Conservation (phyloP, 176 grass and related monocot genomes). For the Olyra latifolia region DNA sequence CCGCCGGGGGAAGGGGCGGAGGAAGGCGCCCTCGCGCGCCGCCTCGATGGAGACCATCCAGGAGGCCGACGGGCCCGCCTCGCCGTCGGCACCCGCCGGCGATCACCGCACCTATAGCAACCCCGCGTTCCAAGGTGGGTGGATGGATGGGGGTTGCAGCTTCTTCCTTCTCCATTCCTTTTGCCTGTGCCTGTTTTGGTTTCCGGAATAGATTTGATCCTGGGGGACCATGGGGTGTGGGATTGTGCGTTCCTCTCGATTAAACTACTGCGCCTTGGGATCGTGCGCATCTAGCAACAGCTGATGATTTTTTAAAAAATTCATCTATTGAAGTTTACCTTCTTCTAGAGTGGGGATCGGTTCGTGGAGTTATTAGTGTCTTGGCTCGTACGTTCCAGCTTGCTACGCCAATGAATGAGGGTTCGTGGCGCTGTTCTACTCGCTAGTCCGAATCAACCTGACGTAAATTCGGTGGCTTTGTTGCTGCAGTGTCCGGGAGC, state of each 20-base stretch:
- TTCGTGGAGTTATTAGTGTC: background rate
- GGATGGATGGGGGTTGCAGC: background rate
- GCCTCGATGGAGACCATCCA: conserved; percentile 88
- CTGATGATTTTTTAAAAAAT: conserved; percentile 14
- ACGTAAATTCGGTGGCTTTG: conserved; percentile 30
- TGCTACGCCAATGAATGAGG: conserved; percentile 23
- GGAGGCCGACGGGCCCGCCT: conserved; percentile 50
- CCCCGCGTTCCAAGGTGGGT: conserved; percentile 60
- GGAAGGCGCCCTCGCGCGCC: conserved; percentile 55
- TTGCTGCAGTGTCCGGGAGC: conserved; percentile 52
- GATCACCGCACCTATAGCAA: conserved; percentile 53
- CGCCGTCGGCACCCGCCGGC: conserved; percentile 12
- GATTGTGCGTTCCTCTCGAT: conserved; percentile 25
- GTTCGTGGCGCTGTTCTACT: conserved; percentile 4
- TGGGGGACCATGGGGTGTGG: conserved; percentile 46
- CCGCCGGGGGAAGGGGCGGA: background rate
- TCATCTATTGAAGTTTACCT: background rate
- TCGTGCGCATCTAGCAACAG: background rate
- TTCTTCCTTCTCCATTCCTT: background rate
- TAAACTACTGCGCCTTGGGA: conserved; percentile 32
- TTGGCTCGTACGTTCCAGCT: background rate
- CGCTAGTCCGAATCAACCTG: conserved; percentile 24
- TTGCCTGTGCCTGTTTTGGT: background rate
- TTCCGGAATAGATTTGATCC: conserved; percentile 37
- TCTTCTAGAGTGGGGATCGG: conserved; percentile 36